A percentile compares a stretch with the other conserved stretches of the same genome.
These are phyloP conservation scores for Backusella macrospora DNA, from an alignment of 192 early-diverging fungal species.

Conservation along the genomic window DNA sequence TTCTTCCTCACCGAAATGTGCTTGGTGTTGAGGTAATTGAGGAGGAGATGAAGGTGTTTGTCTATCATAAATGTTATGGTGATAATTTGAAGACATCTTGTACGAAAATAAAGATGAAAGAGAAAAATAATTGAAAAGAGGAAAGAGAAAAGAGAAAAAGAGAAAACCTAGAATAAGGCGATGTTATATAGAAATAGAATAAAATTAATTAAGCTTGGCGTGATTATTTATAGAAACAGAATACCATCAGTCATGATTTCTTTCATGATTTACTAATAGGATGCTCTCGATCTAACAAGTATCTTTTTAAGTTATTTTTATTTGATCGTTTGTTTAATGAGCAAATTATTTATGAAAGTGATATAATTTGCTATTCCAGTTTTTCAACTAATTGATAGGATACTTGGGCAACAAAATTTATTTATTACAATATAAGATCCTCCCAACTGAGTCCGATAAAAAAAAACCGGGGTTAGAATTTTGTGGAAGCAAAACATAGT, in stretches of 20 bases:
- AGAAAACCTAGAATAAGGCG: background rate
- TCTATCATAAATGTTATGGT: background rate
- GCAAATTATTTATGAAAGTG: background rate
- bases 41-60: background rate
- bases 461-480: no score
- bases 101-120: background rate
- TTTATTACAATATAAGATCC: background rate
- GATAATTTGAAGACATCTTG: background rate
- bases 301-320: background rate
- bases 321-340: background rate
- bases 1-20: background rate
- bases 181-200: background rate
- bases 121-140: background rate
- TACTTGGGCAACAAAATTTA: background rate
- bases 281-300: background rate
- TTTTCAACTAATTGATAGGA: background rate
- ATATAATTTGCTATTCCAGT: background rate
- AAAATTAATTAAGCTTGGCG: background rate
- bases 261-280: background rate
- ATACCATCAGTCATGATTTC: background rate
- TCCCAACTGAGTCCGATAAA: no score
- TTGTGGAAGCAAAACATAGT: no score
- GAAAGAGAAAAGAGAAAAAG: background rate
- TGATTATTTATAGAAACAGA: slow-evolving; percentile 8
- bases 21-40: background rate